Base-by-base conservation (phyloP, 1,284 basidiomycete species). In the Apiotrichum sp. region DNA sequence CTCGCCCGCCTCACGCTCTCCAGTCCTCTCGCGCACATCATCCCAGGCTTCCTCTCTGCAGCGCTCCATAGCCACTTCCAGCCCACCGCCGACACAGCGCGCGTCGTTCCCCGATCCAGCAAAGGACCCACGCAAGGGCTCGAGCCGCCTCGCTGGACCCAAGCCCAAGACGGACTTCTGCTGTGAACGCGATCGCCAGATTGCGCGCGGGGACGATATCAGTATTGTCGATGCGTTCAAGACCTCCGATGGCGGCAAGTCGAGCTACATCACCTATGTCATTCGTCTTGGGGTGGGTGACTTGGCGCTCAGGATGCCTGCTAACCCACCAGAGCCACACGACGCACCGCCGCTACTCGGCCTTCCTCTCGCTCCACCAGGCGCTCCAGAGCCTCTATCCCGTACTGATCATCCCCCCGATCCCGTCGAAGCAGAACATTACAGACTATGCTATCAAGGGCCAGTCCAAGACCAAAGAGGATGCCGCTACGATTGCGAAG, bases 381-480 rank as follows among this genome's bases (percentile, higher is more conserved):
- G 88, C 83, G 55, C 83, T 99, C 47, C 81, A 86, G 46, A 89
- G 86, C 63, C 81, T 99, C 52, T 97, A 98, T 74, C 96, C 96
- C 0, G 97, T 93, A 11, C 79, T 95, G 64, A 98, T 99, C 69
- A 88, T 99, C 60, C 95, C 96, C 1, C 96, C 96, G 39, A 96
- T 99, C 60, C 96, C 96, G 1, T 93, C 89, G 4, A 98, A 99
- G 77, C 93, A 98, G 77, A 88, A 87, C 2, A 80, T 99, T 34
- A 84, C 90, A 33, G 96, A 98, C 69, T 98, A 98, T 79, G 96
- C 96, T 0, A 87, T 93, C 59, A 97, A 98, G 77, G 75, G 75
- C 4, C 95, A 97, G 72, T 86, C 83, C 14, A 97, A 95, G 76
- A 95, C 95, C 10, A 98, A 96, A 72, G 93, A 98, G 70, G 96